phyloP scores from a whole-genome alignment of 2,329 filamentous ascomycete genomes.

The Onygenales sp. region DNA sequence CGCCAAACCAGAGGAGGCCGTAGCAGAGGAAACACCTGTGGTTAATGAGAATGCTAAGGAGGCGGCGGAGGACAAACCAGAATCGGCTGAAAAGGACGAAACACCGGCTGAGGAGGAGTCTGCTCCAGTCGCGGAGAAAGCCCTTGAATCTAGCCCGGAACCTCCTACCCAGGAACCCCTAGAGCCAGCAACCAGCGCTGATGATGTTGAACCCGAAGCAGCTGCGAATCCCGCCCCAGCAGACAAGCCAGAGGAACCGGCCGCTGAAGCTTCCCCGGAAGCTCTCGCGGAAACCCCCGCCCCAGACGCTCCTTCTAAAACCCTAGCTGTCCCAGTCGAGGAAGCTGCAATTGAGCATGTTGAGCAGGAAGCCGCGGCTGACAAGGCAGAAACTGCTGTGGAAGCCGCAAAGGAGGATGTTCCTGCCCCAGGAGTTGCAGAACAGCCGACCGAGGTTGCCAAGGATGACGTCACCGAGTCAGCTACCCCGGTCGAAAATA shows the following conservation, averaged over 20 bases:
- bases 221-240: not conserved
- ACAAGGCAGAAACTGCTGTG: not conserved
- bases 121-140: too few species aligned
- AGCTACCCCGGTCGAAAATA: not conserved
- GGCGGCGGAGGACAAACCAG: not conserved
- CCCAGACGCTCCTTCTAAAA: not conserved
- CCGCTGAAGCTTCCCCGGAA: not conserved
- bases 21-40: not conserved
- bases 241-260: not conserved
- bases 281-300: not conserved
- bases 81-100: not conserved
- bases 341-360: conserved; percentile 4
- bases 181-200: not conserved
- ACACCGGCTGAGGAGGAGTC: too few species aligned
- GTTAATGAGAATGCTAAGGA: not conserved
- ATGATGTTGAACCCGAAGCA: not conserved
- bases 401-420: not conserved
- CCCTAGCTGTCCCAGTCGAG: conserved; percentile 2
- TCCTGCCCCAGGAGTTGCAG: not conserved
- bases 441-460: not conserved
- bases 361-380: not conserved
- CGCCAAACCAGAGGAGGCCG: not conserved
- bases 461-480: not conserved
- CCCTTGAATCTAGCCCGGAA: too few species aligned
- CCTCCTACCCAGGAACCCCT: not conserved